Base-by-base conservation (phyloP, 2,329 filamentous ascomycete species). In the Corynespora cassiicola region DNA sequence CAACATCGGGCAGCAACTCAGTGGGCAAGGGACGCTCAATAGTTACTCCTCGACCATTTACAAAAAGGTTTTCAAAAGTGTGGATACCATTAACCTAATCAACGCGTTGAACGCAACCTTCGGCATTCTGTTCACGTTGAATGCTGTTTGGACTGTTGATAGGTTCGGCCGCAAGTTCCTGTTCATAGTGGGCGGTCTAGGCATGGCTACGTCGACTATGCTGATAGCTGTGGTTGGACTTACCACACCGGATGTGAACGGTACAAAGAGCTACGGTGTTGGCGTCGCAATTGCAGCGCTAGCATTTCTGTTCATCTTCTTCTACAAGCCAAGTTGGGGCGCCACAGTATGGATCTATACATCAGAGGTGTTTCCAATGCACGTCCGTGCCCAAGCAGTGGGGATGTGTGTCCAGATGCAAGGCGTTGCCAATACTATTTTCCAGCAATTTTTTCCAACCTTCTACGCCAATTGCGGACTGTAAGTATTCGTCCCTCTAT, bases 61-160 rank as follows among this genome's bases (percentile, higher is more conserved):
- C 71, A 78, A 85, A 68, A 81, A 84, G 56, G 77, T 87, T 16
- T 87, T 83, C 72, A 73, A 68, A 16, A 74, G 66, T 29, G 25
- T 25, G 12, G 68, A 61, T 36, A 67, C 75, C 12, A 86, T 86
- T 59, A 81, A 81, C 47, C 71, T 87, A 26, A 87, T 87, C 72
- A 87, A 87, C 62, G 84, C 84, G 6, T 72, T 87, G 35, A 87
- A 86, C 60, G 83, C 82, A 27, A 87, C 84, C 7, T 84, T 82
- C 49, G 82, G 81, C 36, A 87, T 87, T 46, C 43, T 87, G 7
- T 87, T 87, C 65, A 87, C 84, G 0, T 71, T 86, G 30, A 87
- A 86, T 50, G 84, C 84, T 6, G 76, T 82, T 27, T 87, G 84
- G 82, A 85, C 82, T 4, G 80, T 85, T 20, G 84, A 87, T 62